Evolutionary conservation across 2,329 filamentous ascomycete genomes (phyloP), one percentile per base, ranked within the genome.

Genomic region (Talaromyces sp.): DNA sequence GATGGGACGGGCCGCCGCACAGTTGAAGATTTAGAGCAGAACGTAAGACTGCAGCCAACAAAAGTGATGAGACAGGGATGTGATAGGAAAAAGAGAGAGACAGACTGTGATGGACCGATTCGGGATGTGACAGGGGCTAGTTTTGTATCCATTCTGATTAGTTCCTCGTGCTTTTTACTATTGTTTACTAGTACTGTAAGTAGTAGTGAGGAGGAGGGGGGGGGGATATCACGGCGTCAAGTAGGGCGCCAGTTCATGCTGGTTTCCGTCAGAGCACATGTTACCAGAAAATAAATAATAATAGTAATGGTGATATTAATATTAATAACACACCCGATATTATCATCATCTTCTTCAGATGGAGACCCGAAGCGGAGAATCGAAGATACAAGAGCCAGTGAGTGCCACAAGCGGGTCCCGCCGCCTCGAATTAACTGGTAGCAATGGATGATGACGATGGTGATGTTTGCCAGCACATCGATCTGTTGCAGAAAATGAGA

Each of bases 1-100:
- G 76, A 23, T 23, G 23, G 76, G 74, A 77, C 76, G 76, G 76
- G 70, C 76, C 76, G 76, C 50, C 58, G 73, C 73, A 75, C 75
- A 76, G 56, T 36, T 56, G 61, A 71, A 73, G 70, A 76, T 71
- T 72, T 23, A 23, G 23, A 68, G 73, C 69, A 69, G 66, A 47
- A 10, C 23, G 23, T 23, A 23, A 23, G 23, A 23, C 23, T 23
- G 23, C 23, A 63, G 55, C 64, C 65, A 55, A 59, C 65, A 65
- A 31, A 63, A 33, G 56, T 57, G 64, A 18, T 27, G n/a, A 52
- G 23, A 23, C 23, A 23, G 23, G 34, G 50, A 52, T 51, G 61
- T 51, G 40, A 50, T 28, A 16, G 40, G n/a, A 40, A 40, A n/a
- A 23, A 23, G 23, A 23, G 33, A 36, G 8, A 36, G 33, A 36